These are phyloP conservation scores for Pholiota molesta DNA, from an alignment of 768 basidiomycete species.

Conservation along the genomic window DNA sequence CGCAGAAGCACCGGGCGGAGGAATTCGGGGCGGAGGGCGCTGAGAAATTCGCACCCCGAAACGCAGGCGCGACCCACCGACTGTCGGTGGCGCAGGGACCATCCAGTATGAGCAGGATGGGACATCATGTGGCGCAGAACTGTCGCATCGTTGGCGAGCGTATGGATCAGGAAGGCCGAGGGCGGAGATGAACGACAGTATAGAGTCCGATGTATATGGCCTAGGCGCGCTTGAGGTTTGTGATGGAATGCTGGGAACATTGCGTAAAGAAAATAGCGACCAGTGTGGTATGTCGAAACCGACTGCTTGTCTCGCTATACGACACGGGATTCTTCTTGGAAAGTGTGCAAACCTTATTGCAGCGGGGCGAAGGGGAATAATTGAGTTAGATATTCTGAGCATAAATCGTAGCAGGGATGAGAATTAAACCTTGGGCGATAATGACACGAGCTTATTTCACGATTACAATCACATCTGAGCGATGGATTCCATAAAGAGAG, in stretches of 20 bases:
- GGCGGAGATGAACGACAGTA: constrained; percentile 4
- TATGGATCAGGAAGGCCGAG: background rate
- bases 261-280: constrained; percentile 6
- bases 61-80: background rate
- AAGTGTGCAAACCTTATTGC: constrained; percentile 2
- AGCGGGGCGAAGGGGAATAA: constrained; percentile 8
- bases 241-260: constrained; percentile 10
- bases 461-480: background rate
- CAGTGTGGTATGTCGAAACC: constrained; percentile 16
- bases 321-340: background rate
- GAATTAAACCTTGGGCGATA: constrained; percentile 1
- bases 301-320: constrained; percentile 7
- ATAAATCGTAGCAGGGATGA: background rate
- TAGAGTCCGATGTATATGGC: background rate
- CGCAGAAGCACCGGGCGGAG: constrained; percentile 1
- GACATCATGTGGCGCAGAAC: constrained; percentile 7
- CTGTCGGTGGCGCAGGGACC: background rate
- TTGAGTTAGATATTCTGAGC: background rate
- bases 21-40: background rate
- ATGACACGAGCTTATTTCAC: background rate
- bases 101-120: background rate
- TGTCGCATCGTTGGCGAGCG: constrained; percentile 2
- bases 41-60: background rate
- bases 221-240: constrained; percentile 13
- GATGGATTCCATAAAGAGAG: background rate